phyloP scores from a whole-genome alignment of 2,329 filamentous ascomycete genomes.

The Pseudogymnoascus sp. region DNA sequence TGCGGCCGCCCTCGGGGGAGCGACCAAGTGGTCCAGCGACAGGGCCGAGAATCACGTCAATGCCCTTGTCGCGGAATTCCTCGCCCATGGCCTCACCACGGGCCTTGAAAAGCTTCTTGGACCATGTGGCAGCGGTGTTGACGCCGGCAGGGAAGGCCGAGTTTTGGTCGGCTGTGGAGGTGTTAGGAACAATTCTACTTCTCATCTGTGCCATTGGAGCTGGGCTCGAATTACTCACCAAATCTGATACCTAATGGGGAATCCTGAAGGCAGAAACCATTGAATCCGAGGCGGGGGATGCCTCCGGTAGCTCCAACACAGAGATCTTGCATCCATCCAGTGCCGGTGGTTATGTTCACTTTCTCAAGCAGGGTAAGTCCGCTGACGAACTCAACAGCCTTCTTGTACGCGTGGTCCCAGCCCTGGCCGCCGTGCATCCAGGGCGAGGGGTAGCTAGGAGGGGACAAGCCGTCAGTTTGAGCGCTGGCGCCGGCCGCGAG shows the following conservation, averaged over 20 bases:
- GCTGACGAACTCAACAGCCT: slow-evolving; percentile 59
- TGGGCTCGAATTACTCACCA: slow-evolving; percentile 64
- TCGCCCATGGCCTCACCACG: slow-evolving; percentile 60
- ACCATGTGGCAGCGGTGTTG: slow-evolving; percentile 66
- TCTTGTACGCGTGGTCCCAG: slow-evolving; percentile 66
- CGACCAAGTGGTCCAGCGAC: slow-evolving; percentile 62
- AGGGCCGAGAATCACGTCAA: slow-evolving; percentile 66
- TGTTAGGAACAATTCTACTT: slow-evolving; percentile 56
- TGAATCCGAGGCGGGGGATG: slow-evolving; percentile 27
- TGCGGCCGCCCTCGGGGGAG: slow-evolving; percentile 59
- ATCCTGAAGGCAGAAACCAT: slow-evolving; percentile 28
- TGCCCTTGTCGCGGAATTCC: slow-evolving; percentile 65
- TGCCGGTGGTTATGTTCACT: slow-evolving; percentile 89
- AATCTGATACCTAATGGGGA: slow-evolving; percentile 34
- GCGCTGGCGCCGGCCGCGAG: neutral
- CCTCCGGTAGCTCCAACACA: slow-evolving; percentile 27
- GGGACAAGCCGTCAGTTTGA: slow-evolving; percentile 17
- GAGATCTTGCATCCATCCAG: slow-evolving; percentile 28
- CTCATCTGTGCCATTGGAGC: neutral
- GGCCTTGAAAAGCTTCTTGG: slow-evolving; percentile 61
- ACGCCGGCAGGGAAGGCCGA: slow-evolving; percentile 73
- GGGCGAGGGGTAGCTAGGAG: slow-evolving; percentile 27
- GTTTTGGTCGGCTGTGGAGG: slow-evolving; percentile 53
- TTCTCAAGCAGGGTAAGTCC: slow-evolving; percentile 75
- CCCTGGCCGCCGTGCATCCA: slow-evolving; percentile 27